Evolutionary conservation across 1,284 basidiomycete species (phyloP).

Genomic region (Schizopora paradoxa): DNA sequence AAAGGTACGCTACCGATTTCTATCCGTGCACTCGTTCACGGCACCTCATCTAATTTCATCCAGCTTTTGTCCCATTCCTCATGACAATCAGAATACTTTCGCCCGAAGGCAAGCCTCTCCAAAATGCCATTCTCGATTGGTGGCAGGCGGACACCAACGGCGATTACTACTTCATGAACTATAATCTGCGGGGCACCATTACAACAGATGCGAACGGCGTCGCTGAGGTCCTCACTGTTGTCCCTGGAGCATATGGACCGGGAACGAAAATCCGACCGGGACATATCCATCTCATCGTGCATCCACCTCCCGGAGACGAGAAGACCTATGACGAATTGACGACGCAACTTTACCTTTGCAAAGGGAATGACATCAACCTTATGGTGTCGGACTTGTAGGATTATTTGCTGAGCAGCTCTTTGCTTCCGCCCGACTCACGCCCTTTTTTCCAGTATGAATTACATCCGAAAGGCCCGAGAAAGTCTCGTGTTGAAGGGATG

Average conservation of each 20-base stretch:
- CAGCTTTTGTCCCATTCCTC: conserved; percentile 25
- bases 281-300: conserved; percentile 25
- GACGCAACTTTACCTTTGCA: conserved; percentile 27
- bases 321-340: conserved; percentile 21
- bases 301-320: conserved; percentile 1
- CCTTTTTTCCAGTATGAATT: conserved; percentile 19
- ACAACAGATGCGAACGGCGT: conserved; percentile 24
- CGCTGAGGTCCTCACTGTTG: conserved; percentile 25
- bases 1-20: conserved; percentile 19
- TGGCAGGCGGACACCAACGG: conserved; percentile 27
- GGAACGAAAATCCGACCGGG: conserved; percentile 16
- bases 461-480: conserved; percentile 17
- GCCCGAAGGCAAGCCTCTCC: conserved; percentile 24
- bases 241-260: conserved; percentile 23
- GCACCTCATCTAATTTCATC: background rate
- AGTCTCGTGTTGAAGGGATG: conserved; percentile 22
- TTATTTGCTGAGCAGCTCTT: background rate
- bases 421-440: background rate
- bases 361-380: conserved; percentile 20
- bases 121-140: conserved; percentile 23
- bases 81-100: conserved; percentile 22
- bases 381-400: conserved; percentile 25
- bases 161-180: conserved; percentile 23
- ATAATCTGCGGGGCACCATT: conserved; percentile 25
- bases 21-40: background rate